phyloP scores from a whole-genome alignment of 208 protist genomes.

The Leishmania guyanensis region DNA sequence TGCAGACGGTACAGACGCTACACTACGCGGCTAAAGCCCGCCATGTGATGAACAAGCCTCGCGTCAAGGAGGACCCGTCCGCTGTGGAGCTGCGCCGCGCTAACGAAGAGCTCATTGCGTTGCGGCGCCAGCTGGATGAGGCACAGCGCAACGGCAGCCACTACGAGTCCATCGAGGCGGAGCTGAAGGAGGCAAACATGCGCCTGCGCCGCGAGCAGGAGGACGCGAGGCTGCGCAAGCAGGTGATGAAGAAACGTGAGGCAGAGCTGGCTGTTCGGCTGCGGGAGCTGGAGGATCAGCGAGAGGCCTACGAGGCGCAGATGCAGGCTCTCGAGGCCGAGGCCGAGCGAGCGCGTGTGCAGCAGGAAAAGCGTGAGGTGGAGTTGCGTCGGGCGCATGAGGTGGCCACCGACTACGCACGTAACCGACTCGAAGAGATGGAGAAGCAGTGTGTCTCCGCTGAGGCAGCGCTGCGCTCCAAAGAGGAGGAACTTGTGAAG shows the following conservation, averaged over 20 bases:
- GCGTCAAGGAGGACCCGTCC: constrained; percentile 78
- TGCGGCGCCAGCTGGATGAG: constrained; percentile 58
- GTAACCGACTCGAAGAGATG: constrained; percentile 51
- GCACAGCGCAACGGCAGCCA: constrained; percentile 39
- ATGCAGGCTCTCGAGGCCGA: constrained; percentile 72
- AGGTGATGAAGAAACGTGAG: constrained; percentile 64
- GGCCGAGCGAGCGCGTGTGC: constrained; percentile 40
- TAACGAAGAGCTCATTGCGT: constrained; percentile 62
- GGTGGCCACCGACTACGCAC: constrained; percentile 34
- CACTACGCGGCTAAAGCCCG: constrained; percentile 85
- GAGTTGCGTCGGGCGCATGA: constrained; percentile 45
- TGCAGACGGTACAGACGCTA: constrained; percentile 83
- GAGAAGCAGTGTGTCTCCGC: constrained; percentile 46
- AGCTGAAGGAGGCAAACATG: constrained; percentile 52
- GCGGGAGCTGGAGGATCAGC: constrained; percentile 64
- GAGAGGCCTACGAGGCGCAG: constrained; percentile 58
- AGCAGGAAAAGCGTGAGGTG: constrained; percentile 55
- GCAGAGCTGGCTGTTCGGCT: constrained; percentile 47
- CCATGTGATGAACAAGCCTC: constrained; percentile 74
- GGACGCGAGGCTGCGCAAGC: constrained; percentile 37
- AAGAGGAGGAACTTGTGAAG: constrained; percentile 44
- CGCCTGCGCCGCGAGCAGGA: constrained; percentile 57
- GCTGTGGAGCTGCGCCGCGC: constrained; percentile 68
- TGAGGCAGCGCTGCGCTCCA: constrained; percentile 48
- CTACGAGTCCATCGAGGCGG: constrained; percentile 48